These are phyloP conservation scores for Middelhovenomyces tepae DNA, from an alignment of 805 yeast genomes.

Conservation along the genomic window DNA sequence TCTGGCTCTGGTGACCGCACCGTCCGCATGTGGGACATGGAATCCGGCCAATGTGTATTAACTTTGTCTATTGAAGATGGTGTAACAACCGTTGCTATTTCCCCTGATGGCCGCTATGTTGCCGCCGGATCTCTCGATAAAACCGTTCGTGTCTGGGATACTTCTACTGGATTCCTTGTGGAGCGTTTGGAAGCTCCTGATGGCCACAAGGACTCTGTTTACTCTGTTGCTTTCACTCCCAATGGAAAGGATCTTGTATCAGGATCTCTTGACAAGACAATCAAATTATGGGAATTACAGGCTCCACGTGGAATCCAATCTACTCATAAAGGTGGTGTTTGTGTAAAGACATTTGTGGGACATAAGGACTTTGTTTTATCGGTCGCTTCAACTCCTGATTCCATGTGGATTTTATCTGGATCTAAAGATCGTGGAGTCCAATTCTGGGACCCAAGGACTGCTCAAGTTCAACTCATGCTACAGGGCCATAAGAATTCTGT, in stretches of 20 bases:
- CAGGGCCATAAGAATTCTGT: constrained; percentile 97
- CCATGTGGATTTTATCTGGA: constrained; percentile 84
- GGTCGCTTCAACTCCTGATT: constrained; percentile 90
- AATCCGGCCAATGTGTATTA: constrained; percentile 78
- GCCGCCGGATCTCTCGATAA: constrained; percentile 96
- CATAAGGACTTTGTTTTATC: constrained; percentile 93
- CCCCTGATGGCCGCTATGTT: constrained; percentile 87
- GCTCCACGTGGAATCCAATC: constrained; percentile 34
- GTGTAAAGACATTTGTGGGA: constrained; percentile 90
- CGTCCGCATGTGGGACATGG: constrained; percentile 92
- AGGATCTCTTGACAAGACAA: constrained; percentile 92
- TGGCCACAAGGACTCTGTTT: constrained; percentile 94
- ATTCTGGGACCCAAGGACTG: constrained; percentile 89
- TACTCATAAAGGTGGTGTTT: constrained; percentile 35
- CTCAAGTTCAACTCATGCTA: constrained; percentile 88
- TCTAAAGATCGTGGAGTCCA: constrained; percentile 96
- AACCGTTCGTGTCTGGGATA: constrained; percentile 95
- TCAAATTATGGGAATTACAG: constrained; percentile 87
- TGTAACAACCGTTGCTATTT: constrained; percentile 94
- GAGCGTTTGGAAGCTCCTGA: constrained; percentile 90
- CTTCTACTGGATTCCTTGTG: constrained; percentile 81
- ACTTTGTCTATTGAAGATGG: constrained; percentile 94
- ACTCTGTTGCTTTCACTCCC: constrained; percentile 87
- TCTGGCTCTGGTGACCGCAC: constrained; percentile 96
- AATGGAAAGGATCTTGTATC: constrained; percentile 87